A percentile compares a stretch with the other conserved stretches of the same genome.
phyloP scores from a whole-genome alignment of 2,329 filamentous ascomycete genomes.

The Penicillium sp. region DNA sequence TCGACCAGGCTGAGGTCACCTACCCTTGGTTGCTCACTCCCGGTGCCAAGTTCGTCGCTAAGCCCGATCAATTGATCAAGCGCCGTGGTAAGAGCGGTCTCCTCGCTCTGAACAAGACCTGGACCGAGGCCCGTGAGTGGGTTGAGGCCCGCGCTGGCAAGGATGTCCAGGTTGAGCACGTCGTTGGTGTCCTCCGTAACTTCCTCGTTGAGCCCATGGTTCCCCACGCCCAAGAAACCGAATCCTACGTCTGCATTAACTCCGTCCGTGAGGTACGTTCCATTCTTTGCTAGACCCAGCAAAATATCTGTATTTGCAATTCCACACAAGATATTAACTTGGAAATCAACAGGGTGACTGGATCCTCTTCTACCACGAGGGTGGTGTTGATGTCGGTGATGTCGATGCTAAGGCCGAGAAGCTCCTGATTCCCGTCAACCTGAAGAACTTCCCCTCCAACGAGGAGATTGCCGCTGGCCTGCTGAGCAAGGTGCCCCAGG shows the following conservation, averaged over 20 bases:
- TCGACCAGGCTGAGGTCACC: slow-evolving; percentile 93
- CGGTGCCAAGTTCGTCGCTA: slow-evolving; percentile 92
- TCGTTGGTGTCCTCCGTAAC: slow-evolving; percentile 84
- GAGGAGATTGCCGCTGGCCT: slow-evolving; percentile 84
- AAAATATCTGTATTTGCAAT: not conserved
- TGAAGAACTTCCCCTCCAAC: slow-evolving; percentile 93
- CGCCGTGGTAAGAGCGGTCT: slow-evolving; percentile 98
- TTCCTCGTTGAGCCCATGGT: slow-evolving; percentile 99
- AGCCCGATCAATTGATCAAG: slow-evolving; percentile 99
- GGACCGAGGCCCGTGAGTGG: slow-evolving; percentile 93
- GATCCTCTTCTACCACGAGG: slow-evolving; percentile 99
- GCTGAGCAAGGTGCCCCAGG: slow-evolving; percentile 90
- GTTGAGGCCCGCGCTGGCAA: slow-evolving; percentile 90
- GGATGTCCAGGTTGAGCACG: slow-evolving; percentile 88
- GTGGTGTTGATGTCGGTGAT: slow-evolving; percentile 99
- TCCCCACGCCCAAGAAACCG: slow-evolving; percentile 89
- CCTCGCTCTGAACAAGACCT: slow-evolving; percentile 94
- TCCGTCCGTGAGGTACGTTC: slow-evolving; percentile 95
- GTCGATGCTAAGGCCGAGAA: slow-evolving; percentile 99
- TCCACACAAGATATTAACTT: too few relatives aligned
- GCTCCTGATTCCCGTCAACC: slow-evolving; percentile 94
- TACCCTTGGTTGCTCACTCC: slow-evolving; percentile 91
- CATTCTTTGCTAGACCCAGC: not conserved
- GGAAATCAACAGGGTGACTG: slow-evolving; percentile 76
- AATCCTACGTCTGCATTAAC: slow-evolving; percentile 99